Conservation (phyloP, 306 rosid genomes). For the Urtica urens region DNA sequence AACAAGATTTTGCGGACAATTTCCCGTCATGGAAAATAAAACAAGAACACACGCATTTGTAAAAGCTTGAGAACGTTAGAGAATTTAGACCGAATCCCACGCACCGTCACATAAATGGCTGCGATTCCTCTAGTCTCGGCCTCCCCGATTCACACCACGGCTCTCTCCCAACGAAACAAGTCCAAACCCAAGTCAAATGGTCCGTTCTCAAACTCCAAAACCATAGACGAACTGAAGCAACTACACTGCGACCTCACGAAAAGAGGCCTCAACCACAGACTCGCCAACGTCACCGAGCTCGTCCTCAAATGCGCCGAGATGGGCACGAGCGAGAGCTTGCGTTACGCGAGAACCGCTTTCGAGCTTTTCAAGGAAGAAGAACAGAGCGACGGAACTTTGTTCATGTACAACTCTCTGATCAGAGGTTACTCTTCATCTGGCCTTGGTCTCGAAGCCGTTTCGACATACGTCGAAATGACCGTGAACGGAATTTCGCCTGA, state of each 20-base stretch:
- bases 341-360: conserved; percentile 35
- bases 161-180: conserved; percentile 25
- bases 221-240: conserved; percentile 45
- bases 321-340: conserved; percentile 47
- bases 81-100: too few species aligned
- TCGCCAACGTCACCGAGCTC: conserved; percentile 30
- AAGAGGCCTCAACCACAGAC: conserved; percentile 32
- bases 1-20: too few species aligned
- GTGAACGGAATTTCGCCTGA: conserved; percentile 46
- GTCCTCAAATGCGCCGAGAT: conserved; percentile 32
- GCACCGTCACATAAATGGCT: conserved; percentile 22
- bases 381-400: conserved; percentile 18
- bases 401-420: conserved; percentile 41
- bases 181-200: conserved; percentile 18
- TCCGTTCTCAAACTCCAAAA: conserved; percentile 32
- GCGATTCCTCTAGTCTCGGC: conserved; percentile 23
- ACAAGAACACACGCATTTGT: too few species aligned
- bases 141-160: conserved; percentile 16
- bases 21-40: too few species aligned
- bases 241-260: conserved; percentile 44
- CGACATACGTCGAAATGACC: conserved; percentile 35
- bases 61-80: too few species aligned
- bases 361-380: conserved; percentile 22
- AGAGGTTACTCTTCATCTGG: conserved; percentile 60
- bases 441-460: conserved; percentile 37